phyloP scores from a whole-genome alignment of 2,329 filamentous ascomycete genomes.

The Ophiocordyceps unilateralis region DNA sequence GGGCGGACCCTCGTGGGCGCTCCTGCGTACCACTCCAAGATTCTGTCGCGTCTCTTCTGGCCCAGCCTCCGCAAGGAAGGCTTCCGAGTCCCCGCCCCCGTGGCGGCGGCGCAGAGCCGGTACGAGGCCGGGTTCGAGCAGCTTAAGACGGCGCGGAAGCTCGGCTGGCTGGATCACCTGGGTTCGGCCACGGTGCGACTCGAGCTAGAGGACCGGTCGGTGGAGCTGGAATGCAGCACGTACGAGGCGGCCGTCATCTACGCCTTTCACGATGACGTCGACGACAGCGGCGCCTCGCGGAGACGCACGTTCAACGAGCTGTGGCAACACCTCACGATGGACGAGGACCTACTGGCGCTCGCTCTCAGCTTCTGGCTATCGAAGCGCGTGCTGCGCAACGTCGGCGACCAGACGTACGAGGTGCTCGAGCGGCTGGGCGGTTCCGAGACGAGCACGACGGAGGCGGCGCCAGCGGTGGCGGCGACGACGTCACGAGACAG shows the following conservation, averaged over 20 bases:
- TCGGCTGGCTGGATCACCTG: constrained; percentile 74
- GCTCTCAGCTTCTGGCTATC: constrained; percentile 57
- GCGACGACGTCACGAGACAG: constrained; percentile 5
- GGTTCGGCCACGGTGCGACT: constrained; percentile 69
- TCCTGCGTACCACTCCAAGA: constrained; percentile 54
- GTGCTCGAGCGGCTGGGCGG: constrained; percentile 48
- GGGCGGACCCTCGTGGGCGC: constrained; percentile 6
- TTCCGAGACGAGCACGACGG: constrained; percentile 10
- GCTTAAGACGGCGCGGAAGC: constrained; percentile 68
- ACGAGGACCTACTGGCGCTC: constrained; percentile 50
- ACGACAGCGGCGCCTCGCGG: constrained; percentile 15
- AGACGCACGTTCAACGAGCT: constrained; percentile 34
- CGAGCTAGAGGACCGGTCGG: constrained; percentile 62
- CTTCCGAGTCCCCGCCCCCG: constrained; percentile 44
- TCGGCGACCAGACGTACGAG: constrained; percentile 35
- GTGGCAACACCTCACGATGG: constrained; percentile 47
- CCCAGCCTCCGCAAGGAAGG: constrained; percentile 57
- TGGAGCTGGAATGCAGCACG: constrained; percentile 56
- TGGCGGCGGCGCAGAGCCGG: constrained; percentile 42
- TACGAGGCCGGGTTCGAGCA: constrained; percentile 65
- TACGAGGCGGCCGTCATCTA: constrained; percentile 82
- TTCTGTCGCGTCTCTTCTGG: constrained; percentile 89
- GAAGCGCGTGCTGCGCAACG: constrained; percentile 46
- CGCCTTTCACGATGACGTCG: constrained; percentile 47
- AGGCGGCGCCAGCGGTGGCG: constrained; percentile 14